Conservation (phyloP, 495 filamentous ascomycete species). For the Neurospora africana region DNA sequence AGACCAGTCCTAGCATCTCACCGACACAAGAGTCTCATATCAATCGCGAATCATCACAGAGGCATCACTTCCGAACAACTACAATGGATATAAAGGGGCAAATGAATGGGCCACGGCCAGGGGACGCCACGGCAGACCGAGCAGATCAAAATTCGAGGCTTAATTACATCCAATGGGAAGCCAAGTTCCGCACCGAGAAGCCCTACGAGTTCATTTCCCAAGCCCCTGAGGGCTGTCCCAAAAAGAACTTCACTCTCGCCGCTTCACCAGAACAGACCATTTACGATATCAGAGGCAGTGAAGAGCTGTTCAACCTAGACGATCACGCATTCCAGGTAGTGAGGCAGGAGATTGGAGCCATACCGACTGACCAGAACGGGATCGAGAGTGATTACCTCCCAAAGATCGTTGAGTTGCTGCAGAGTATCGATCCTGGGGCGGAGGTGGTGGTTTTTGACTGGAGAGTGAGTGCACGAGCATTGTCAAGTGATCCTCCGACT, state of each 20-base stretch:
- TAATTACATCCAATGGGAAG: constrained; percentile 1
- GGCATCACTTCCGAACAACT: not conserved
- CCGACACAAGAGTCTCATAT: not conserved
- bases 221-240: not conserved
- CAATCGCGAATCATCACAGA: not conserved
- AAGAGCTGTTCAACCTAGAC: not conserved
- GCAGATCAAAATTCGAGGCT: not conserved
- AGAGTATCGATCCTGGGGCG: not conserved
- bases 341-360: not conserved
- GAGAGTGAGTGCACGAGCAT: not conserved
- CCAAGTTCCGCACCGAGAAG: not conserved
- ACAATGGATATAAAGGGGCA: not conserved
- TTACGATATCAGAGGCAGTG: not conserved
- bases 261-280: not conserved
- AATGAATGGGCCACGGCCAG: not conserved
- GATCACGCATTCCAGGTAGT: not conserved
- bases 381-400: not conserved
- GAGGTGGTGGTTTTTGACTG: constrained; percentile 1
- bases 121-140: not conserved
- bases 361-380: not conserved
- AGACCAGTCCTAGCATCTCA: not conserved
- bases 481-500: not conserved
- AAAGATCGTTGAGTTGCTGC: not conserved
- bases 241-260: not conserved
- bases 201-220: constrained; percentile 2